Conservation (phyloP, 2,329 filamentous ascomycete genomes). For the Apiospora pterosperma region DNA sequence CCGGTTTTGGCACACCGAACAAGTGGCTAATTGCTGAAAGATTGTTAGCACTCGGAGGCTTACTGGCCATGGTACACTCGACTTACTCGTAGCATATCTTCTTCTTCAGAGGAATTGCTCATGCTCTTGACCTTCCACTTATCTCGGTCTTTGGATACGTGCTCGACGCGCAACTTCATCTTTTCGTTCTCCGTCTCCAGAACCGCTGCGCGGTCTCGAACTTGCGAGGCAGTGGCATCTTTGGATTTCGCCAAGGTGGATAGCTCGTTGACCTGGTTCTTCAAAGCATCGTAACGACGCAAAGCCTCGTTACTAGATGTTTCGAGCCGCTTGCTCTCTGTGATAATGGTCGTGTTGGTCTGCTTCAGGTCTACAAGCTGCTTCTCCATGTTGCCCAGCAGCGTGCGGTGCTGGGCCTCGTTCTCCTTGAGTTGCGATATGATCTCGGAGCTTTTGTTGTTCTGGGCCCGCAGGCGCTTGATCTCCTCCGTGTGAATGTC, state of each 20-base stretch:
- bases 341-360: slow-evolving; percentile 65
- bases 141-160: slow-evolving; percentile 79
- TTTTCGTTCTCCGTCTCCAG: slow-evolving; percentile 77
- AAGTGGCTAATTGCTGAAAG: slow-evolving; percentile 62
- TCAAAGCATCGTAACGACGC: slow-evolving; percentile 68
- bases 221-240: slow-evolving; percentile 55
- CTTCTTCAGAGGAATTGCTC: slow-evolving; percentile 77
- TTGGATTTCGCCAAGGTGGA: slow-evolving; percentile 72
- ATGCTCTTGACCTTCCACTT: slow-evolving; percentile 80
- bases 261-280: slow-evolving; percentile 73
- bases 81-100: slow-evolving; percentile 83
- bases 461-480: slow-evolving; percentile 74
- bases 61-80: background rate
- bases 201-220: slow-evolving; percentile 56
- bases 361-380: slow-evolving; percentile 82
- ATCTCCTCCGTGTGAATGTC: slow-evolving; percentile 82
- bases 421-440: slow-evolving; percentile 90
- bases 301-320: slow-evolving; percentile 66
- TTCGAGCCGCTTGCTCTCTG: slow-evolving; percentile 74
- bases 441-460: slow-evolving; percentile 87
- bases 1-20: slow-evolving; percentile 86
- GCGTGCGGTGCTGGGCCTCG: slow-evolving; percentile 70
- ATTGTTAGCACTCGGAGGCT: background rate
- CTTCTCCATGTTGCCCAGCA: slow-evolving; percentile 85
- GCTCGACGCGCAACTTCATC: slow-evolving; percentile 71